Base-by-base conservation (phyloP, 2,329 filamentous ascomycete genomes). In the Thielaviopsis ethacetica region DNA sequence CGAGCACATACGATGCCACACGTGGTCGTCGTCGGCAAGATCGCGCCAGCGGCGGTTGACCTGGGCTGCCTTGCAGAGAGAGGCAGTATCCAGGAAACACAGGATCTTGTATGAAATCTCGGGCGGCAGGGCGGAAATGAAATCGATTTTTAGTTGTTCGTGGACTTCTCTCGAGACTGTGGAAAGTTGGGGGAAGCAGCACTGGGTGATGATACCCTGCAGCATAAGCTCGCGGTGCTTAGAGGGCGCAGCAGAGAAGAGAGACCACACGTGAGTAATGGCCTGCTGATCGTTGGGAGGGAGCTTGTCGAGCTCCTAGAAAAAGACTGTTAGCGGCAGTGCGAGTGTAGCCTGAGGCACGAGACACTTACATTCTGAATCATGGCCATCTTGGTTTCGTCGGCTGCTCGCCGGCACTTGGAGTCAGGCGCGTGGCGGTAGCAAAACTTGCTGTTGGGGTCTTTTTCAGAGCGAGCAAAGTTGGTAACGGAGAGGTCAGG, bases 1-100 rank as follows among this genome's bases (percentile, higher is more conserved):
- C 70, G 95, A 90, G 68, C 93, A 98, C 91, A 97, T 96, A 63
- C 85, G 86, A 68, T 96, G 72, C 93, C 93, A 98, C 3, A 98
- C 91, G 9, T 95, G 86, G 69, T 98, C 91, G 67, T 96, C 91
- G 66, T 97, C 93, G n/a, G 93, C 91, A 49, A 98, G 75, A 60
- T 81, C 81, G 62, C 88, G 81, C 93, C 93, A 98, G 65, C 85
- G 80, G 61, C 84, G 82, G 68, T 89, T 96, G 59, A 98, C 93
- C 70, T 96, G 91, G 0, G 93, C 89, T 1, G 93, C 91, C 70
- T 95, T 95, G 75, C 93, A 97, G 0, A 98, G 78, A 0, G 91
- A 96, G 1, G 87, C 86, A 0, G 91, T 96, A 70, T 98, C 93
- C 61, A 98, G 84, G 66, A 87, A 93, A 65, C 86, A 91, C 2